phyloP scores from a whole-genome alignment of 306 rosid genomes.

The Senna siamea region DNA sequence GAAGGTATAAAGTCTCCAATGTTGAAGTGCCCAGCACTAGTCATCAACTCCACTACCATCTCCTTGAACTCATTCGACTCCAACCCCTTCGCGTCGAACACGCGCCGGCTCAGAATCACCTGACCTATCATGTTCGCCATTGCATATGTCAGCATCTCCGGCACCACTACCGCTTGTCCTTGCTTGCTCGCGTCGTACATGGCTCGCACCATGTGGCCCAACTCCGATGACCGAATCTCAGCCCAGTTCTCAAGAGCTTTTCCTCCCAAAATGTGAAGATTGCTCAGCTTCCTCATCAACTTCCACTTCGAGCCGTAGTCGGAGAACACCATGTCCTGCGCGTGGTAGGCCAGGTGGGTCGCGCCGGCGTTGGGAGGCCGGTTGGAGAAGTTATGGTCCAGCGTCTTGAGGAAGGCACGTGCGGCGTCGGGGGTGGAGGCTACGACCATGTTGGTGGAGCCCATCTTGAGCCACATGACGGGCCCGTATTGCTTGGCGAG shows the following conservation, averaged over 20 bases:
- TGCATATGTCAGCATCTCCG: conserved; percentile 35
- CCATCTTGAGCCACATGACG: conserved; percentile 45
- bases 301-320: conserved; percentile 44
- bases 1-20: conserved; percentile 43
- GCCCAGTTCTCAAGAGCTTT: conserved; percentile 43
- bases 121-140: conserved; percentile 48
- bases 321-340: conserved; percentile 47
- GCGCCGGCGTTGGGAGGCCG: conserved; percentile 42
- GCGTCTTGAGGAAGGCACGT: conserved; percentile 41
- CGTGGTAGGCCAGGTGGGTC: conserved; percentile 29
- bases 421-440: conserved; percentile 48
- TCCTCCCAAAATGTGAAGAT: conserved; percentile 51
- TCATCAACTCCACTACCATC: conserved; percentile 51
- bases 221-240: conserved; percentile 4
- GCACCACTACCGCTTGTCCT: conserved; percentile 27
- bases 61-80: conserved; percentile 49
- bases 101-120: conserved; percentile 38
- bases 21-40: conserved; percentile 37
- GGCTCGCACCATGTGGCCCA: conserved; percentile 31
- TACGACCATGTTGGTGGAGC: conserved; percentile 37
- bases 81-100: conserved; percentile 32
- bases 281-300: conserved; percentile 40
- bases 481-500: conserved; percentile 40
- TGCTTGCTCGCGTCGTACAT: conserved; percentile 27
- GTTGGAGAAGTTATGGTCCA: conserved; percentile 38